Base-by-base conservation (phyloP, 768 basidiomycete species). In the Trametes elegans region DNA sequence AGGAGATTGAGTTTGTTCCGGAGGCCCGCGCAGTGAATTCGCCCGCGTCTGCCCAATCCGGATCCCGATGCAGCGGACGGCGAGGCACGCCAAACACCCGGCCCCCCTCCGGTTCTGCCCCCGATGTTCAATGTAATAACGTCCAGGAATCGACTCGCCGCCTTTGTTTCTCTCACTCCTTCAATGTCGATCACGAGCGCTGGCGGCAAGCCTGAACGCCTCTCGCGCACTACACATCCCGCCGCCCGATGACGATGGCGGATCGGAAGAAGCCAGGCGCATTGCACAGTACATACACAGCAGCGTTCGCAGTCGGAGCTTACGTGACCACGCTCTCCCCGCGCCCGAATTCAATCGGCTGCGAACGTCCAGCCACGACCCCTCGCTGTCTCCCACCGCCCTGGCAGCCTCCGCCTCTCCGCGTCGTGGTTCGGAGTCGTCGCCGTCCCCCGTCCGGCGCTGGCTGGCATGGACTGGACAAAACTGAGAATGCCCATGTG, bases 1-100 rank as follows among this genome's bases (percentile, higher is more conserved):
- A n/a, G n/a, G n/a, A 53, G 45, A 47, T 55, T 48, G 53, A 55
- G 53, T 55, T 55, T 48, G 53, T 48, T 48, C 53, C 45, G 45
- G 39, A 14, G 18, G 21, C 32, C 7, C 28, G 23, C 36, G 16
- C 43, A 7, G 13, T 11, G 16, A 26, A n/a, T 14, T 8, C 43
- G 28, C 43, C 26, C 23, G 40, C 40, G 40, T 16, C 40, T n/a
- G n/a, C 34, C 34, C 34, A 35, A 3, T n/a, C n/a, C 13, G 41
- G 23, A 16, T 16, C 35, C 38, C 48, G 38, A 49, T 49, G 36
- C 10, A 27, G 48, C 36, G 27, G 36, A 40, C 35, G 13, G 35
- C 23, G 13, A 26, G 26, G 34, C 38, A 28, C 36, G 4, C 3
- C 10, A 11, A 3, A 26, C 24, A n/a, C 34, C 11, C 16, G 14